phyloP scores from a whole-genome alignment of 1,139 yeast genomes.

The Wickerhamiella pararugosa region DNA sequence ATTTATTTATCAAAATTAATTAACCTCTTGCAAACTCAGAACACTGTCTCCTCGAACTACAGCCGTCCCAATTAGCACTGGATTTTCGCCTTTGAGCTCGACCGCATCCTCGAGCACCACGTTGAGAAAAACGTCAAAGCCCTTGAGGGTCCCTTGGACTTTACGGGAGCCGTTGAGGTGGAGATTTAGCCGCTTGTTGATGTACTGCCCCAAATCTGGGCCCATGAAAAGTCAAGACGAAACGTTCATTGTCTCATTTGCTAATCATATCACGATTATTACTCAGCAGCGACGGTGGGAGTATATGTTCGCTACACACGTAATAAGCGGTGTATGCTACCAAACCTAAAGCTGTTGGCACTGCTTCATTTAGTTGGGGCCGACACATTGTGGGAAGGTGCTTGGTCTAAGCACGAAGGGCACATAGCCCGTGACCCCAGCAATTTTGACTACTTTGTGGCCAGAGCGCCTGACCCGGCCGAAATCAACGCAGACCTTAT shows the following conservation, averaged over 20 bases:
- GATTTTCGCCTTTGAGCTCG: conserved; percentile 43
- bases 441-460: conserved; percentile 14
- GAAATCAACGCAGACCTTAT: conserved; percentile 9
- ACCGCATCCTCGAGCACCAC: conserved; percentile 60
- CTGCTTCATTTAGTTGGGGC: too few relatives aligned
- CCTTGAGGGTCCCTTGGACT: conserved; percentile 58
- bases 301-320: too few relatives aligned
- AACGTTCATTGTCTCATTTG: background rate
- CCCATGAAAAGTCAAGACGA: background rate
- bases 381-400: conserved; percentile 10
- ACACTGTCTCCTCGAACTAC: conserved; percentile 33
- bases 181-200: conserved; percentile 57
- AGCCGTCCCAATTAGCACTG: conserved; percentile 38
- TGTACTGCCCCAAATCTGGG: conserved; percentile 33
- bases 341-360: too few relatives aligned
- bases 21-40: conserved; percentile 24
- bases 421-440: conserved; percentile 12
- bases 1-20: background rate
- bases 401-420: conserved; percentile 11
- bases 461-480: conserved; percentile 12
- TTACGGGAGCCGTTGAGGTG: conserved; percentile 63
- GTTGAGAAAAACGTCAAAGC: conserved; percentile 67
- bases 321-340: too few relatives aligned
- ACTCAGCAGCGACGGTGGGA: background rate
- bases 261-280: background rate